Base-by-base conservation (phyloP, 192 early-diverging fungal species). In the Entomortierella lignicola region DNA sequence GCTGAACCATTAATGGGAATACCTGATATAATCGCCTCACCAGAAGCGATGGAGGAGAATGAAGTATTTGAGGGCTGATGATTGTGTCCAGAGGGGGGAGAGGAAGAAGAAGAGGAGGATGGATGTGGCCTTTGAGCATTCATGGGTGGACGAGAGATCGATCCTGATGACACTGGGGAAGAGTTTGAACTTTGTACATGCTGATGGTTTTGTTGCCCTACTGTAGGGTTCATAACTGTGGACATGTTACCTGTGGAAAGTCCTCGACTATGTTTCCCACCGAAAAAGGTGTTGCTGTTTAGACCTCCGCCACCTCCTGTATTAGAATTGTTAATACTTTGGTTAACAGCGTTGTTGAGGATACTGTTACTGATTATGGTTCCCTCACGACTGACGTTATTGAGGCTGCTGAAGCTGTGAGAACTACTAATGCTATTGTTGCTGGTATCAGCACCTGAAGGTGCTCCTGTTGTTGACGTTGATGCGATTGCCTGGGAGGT, bases 241-340 rank as follows among this genome's bases (percentile, higher is more conserved):
- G 70, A 63, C 61, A 72, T 63, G 53, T 60, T 72, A n/a, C 71
- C 71, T 2, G 63, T 65, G 32, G 71, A 72, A n/a, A 72, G 71
- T 54, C 63, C 71, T 30, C 71, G 61, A 34, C 34, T 64, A 37
- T 72, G 71, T 37, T 72, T 72, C 31, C n/a, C 53, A 5, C 59
- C 55, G 26, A 67, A 63, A 42, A 67, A 57, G 66, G 54, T 70
- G 57, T 69, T 70, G 68, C 67, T 69, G 25, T 69, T 77, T 43
- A 64, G 44, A 52, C 66, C 54, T 57, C 55, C 60, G 41, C 66
- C 55, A 26, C 39, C 47, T 39, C 27, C 50, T 31, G 43, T 4
- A 52, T 39, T 59, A 51, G 47, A 65, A 51, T 52, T 50, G 15
- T 15, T 27, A 6, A 68, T 57, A 43, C 57, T 63, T 34, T 63